phyloP scores from a whole-genome alignment of 768 basidiomycete species.

The Gelatoporia subvermispora region DNA sequence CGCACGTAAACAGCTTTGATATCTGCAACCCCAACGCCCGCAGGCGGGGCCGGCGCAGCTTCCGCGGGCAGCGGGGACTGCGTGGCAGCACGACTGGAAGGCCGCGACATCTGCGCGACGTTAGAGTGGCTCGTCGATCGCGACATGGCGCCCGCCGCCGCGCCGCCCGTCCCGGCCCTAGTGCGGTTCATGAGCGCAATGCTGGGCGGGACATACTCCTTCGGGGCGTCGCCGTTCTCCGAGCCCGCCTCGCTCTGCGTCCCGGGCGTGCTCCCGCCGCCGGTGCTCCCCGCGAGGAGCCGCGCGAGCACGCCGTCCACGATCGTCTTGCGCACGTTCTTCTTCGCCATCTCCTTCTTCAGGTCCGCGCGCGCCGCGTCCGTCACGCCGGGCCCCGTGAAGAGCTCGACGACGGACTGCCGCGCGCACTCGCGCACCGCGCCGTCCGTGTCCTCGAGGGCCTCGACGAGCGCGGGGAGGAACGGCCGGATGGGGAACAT shows the following conservation, averaged over 20 bases:
- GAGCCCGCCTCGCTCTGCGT: constrained; percentile 52
- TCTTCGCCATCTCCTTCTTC: constrained; percentile 86
- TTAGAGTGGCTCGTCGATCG: constrained; percentile 47
- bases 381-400: constrained; percentile 76
- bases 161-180: constrained; percentile 21
- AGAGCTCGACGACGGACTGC: constrained; percentile 76
- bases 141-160: constrained; percentile 25
- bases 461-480: constrained; percentile 72
- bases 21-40: constrained; percentile 27
- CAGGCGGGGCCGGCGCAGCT: constrained; percentile 30
- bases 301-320: constrained; percentile 73
- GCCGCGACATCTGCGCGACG: constrained; percentile 46
- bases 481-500: constrained; percentile 80
- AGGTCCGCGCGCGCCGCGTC: constrained; percentile 88
- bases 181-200: constrained; percentile 53
- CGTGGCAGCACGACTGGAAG: constrained; percentile 55
- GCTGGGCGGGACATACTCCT: constrained; percentile 76
- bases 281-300: constrained; percentile 44
- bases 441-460: constrained; percentile 87
- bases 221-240: constrained; percentile 51
- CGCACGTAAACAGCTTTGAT: constrained; percentile 69
- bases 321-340: constrained; percentile 82
- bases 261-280: constrained; percentile 35
- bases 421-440: constrained; percentile 85
- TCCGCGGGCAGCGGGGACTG: constrained; percentile 37